phyloP scores from a whole-genome alignment of 495 filamentous ascomycete genomes.

The Xeromyces bisporus region DNA sequence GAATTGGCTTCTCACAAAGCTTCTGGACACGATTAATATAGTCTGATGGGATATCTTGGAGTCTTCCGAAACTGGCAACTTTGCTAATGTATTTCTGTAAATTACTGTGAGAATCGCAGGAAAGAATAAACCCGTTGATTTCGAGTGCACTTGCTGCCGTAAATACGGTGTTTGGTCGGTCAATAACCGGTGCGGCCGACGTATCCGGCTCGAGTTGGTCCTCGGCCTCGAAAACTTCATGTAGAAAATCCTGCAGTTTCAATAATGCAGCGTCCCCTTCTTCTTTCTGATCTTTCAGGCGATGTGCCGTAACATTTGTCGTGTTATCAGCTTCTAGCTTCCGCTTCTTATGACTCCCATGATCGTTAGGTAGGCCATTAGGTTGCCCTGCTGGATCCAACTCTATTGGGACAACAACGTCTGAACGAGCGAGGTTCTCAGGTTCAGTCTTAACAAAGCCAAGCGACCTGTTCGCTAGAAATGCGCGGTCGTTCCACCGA shows the following conservation, averaged over 20 bases:
- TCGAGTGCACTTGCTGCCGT: slow-evolving; percentile 22
- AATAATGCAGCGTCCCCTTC: slow-evolving; percentile 56
- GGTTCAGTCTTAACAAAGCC: no score
- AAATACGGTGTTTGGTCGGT: slow-evolving; percentile 27
- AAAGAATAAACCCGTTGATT: slow-evolving; percentile 43
- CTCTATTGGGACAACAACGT: no score
- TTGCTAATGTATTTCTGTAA: slow-evolving; percentile 56
- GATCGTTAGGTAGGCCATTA: no score
- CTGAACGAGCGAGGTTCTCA: no score
- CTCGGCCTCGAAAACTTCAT: slow-evolving; percentile 65
- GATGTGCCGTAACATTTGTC: slow-evolving; percentile 14
- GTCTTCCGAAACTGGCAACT: slow-evolving; percentile 47
- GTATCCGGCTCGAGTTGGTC: slow-evolving; percentile 41
- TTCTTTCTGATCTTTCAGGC: slow-evolving; percentile 52
- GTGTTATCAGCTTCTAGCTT: slow-evolving; percentile 15
- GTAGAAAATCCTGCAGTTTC: slow-evolving; percentile 47
- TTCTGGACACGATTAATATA: slow-evolving; percentile 57
- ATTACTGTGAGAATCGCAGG: slow-evolving; percentile 44
- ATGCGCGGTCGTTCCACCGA: slow-evolving; percentile 10
- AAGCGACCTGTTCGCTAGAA: slow-evolving; percentile 9
- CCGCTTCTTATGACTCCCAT: slow-evolving; percentile 14
- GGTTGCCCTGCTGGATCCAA: no score
- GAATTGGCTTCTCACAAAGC: slow-evolving; percentile 61
- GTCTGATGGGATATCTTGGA: slow-evolving; percentile 53
- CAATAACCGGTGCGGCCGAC: slow-evolving; percentile 15